phyloP scores from a whole-genome alignment of 2,329 filamentous ascomycete species.

The Metarhizium robertsii region DNA sequence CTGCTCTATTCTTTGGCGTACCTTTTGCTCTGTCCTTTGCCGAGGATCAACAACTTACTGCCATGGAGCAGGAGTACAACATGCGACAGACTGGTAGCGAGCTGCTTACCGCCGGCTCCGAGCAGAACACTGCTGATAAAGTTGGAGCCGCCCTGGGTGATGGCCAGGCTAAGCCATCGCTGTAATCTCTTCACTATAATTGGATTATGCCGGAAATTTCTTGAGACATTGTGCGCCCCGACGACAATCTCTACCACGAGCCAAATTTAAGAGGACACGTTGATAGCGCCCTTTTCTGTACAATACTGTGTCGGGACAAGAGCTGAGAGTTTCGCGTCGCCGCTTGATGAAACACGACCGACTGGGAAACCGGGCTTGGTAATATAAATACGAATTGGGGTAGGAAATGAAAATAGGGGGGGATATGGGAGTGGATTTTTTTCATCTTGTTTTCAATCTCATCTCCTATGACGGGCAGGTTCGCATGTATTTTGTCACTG shows the following conservation, averaged over 20 bases:
- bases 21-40: conserved; percentile 88
- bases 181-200: conserved; percentile 27
- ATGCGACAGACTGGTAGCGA: conserved; percentile 90
- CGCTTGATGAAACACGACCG: background rate
- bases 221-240: background rate
- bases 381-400: background rate
- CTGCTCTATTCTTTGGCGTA: conserved; percentile 79
- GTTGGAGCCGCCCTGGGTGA: conserved; percentile 40
- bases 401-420: conserved; percentile 5
- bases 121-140: conserved; percentile 37
- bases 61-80: conserved; percentile 96
- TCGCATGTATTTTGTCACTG: conserved; percentile 18
- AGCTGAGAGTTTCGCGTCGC: background rate
- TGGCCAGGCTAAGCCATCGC: conserved; percentile 36
- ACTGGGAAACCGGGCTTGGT: background rate
- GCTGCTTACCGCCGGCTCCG: conserved; percentile 40
- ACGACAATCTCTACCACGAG: background rate
- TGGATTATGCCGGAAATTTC: background rate
- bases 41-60: conserved; percentile 92
- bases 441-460: conserved; percentile 14
- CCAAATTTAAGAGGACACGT: background rate
- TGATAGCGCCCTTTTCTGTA: conserved; percentile 3
- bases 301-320: conserved; percentile 3
- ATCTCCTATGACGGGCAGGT: conserved; percentile 17
- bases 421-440: conserved; percentile 11